A percentile compares a stretch with the other conserved stretches of the same genome.
phyloP scores from a whole-genome alignment of 495 filamentous ascomycete genomes.

The Aeminium ludgeri region DNA sequence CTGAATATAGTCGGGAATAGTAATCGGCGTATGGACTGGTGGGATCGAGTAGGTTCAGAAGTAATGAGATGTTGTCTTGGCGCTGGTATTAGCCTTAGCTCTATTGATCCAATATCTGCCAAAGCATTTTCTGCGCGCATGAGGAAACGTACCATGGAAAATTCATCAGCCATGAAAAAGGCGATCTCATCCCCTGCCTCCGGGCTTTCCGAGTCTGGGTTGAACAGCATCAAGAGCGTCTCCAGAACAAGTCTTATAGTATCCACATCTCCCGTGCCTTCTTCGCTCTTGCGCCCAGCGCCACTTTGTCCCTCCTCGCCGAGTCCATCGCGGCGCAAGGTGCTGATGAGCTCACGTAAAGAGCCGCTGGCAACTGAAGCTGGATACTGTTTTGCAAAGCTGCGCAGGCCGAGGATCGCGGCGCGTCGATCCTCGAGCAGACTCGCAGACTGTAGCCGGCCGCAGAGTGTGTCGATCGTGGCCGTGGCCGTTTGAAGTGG shows the following conservation, averaged over 20 bases:
- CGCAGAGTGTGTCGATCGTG: slow-evolving; percentile 76
- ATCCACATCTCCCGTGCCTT: slow-evolving; percentile 54
- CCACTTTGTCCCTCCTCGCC: slow-evolving; percentile 20
- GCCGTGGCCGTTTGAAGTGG: slow-evolving; percentile 69
- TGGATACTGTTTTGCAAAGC: slow-evolving; percentile 90
- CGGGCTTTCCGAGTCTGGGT: slow-evolving; percentile 53
- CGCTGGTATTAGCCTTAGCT: slow-evolving; percentile 43
- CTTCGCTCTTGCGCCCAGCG: slow-evolving; percentile 27
- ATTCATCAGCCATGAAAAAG: slow-evolving; percentile 93
- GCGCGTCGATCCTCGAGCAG: slow-evolving; percentile 86
- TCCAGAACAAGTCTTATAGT: slow-evolving; percentile 88
- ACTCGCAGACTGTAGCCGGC: slow-evolving; percentile 69
- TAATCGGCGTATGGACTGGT: slow-evolving; percentile 42
- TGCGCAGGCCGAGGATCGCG: slow-evolving; percentile 80
- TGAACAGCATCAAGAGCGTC: slow-evolving; percentile 86
- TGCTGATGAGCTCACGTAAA: slow-evolving; percentile 67
- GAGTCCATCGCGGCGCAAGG: slow-evolving; percentile 71
- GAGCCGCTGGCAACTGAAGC: slow-evolving; percentile 90
- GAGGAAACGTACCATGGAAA: slow-evolving; percentile 56
- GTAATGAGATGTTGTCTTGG: slow-evolving; percentile 89
- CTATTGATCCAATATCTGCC: slow-evolving; percentile 1
- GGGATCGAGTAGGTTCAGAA: slow-evolving; percentile 76
- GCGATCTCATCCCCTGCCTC: slow-evolving; percentile 96
- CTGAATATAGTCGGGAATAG: slow-evolving; percentile 80
- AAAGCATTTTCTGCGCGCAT: background rate